Base-by-base conservation (phyloP, 345 rosid genomes). In the Angophora floribunda region DNA sequence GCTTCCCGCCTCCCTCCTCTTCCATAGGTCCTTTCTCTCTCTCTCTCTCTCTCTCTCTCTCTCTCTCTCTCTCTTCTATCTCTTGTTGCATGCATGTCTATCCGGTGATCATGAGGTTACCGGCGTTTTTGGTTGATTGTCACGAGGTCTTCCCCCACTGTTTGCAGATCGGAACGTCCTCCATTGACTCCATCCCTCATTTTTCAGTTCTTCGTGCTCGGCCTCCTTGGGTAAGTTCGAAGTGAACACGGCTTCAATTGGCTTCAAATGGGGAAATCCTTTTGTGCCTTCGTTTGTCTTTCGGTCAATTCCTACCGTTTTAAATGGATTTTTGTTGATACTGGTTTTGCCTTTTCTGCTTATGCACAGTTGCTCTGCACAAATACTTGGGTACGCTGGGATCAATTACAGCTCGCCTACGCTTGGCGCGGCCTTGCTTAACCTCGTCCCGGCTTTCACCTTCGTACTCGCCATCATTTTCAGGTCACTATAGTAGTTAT, bases 401-500 rank as follows among this genome's bases (percentile, higher is more conserved):
- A 92, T 94, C 51, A 85, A 90, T 75, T 91, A 91, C 86, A 92
- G 94, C 92, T 93, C 94, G 65, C 93, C 95, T 28, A 90, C 94
- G 24, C 93, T 94, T 49, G 93, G 87, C 24, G 84, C 95, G 28
- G 95, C 95, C 52, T 89, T 94, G 94, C 93, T 94, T 44, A 93
- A 93, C 90, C 93, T 94, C 80, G 49, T 89, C 86, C 95, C 94
- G 12, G 94, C 92, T 82, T 88, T 92, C 65, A 94, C 95, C 89
- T 94, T 93, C 89, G 52, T 94, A 28, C 90, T 94, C 19, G 94
- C 95, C 51, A 17, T 92, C 86, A 50, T 90, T 65, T 93, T 92
- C 92, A 92, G 95, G 95, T 94, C 12, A 26, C 70, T 86, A 51
- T 52, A 51, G 86, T 61, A 44, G 51, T 79, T n/a, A 28, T 51